Base-by-base conservation (phyloP, 2,329 filamentous ascomycete genomes). In the Microsporum canis region DNA sequence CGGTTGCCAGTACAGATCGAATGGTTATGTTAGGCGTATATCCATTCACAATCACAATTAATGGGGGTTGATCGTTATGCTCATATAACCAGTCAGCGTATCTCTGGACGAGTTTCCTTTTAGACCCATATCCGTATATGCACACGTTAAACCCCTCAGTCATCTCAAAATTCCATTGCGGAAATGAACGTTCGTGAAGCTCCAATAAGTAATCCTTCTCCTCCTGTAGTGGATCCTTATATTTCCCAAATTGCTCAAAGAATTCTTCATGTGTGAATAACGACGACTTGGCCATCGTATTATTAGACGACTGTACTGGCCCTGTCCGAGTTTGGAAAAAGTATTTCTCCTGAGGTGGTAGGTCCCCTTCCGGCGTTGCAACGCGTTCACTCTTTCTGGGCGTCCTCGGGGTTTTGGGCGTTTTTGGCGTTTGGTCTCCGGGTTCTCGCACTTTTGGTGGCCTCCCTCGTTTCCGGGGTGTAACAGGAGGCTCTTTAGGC, bases 261-360 rank as follows among this genome's bases (percentile, higher is more conserved):
- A 94, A 99, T 71, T 96, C 90, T 61, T 97, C 91, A 69, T 96
- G 91, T 1, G 88, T 91, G 61, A 97, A 84, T 8, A 96, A 78
- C 3, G 84, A 79, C 38, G 95, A 78, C 3, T 87, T 85, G 0
- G 87, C 81, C 3, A 97, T 79, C 0, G 85, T 95, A 66, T 94
- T 94, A 70, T 89, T 88, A 1, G 91, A 96, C 0, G 92, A 96
- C 73, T 91, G 91, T 51, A 84, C 80, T 3, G 85, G 82, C 1
- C 89, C 91, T 0, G 89, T 85, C 56, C 89, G 86, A 71, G 95
- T 96, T 70, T 97, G 89, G 70, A 87, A 89, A 73, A 99, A 97
- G 77, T 95, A 99, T 66, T 88, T 83, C 72, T 97, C 94, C 70
- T 96, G 89, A 0, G 91, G 81, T 3, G 91, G 88, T 1, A 97